These are phyloP conservation scores for Rachicladosporium sp. DNA, from an alignment of 2,329 filamentous ascomycete genomes.

Conservation along the genomic window DNA sequence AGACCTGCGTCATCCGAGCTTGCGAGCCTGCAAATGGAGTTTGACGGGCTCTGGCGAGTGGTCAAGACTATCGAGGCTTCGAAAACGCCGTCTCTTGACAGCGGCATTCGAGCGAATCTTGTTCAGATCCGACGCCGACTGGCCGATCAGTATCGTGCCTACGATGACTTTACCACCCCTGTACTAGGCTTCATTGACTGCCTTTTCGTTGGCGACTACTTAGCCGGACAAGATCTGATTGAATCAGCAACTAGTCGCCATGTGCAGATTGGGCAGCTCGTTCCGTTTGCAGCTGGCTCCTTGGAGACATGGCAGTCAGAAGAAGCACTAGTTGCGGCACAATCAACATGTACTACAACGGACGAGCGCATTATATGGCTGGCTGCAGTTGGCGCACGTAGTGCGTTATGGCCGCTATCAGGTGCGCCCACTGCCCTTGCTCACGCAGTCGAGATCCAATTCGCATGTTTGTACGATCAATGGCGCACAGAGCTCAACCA, in stretches of 20 bases:
- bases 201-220: slow-evolving; percentile 33
- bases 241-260: no score
- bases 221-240: slow-evolving; percentile 5
- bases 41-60: slow-evolving; percentile 29
- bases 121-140: slow-evolving; percentile 59
- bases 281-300: slow-evolving; percentile 14
- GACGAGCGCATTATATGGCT: slow-evolving; percentile 16
- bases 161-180: slow-evolving; percentile 73
- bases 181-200: slow-evolving; percentile 69
- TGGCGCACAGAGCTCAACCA: slow-evolving; percentile 68
- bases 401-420: slow-evolving; percentile 4
- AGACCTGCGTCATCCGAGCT: slow-evolving; percentile 59
- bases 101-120: slow-evolving; percentile 16
- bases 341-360: neutral
- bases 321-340: slow-evolving; percentile 9
- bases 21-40: slow-evolving; percentile 65
- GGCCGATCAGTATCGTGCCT: slow-evolving; percentile 57
- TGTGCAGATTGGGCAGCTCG: slow-evolving; percentile 3
- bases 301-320: slow-evolving; percentile 13
- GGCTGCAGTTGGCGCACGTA: slow-evolving; percentile 11
- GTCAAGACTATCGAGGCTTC: slow-evolving; percentile 6
- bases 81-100: slow-evolving; percentile 1
- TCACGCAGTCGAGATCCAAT: slow-evolving; percentile 50
- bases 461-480: slow-evolving; percentile 62
- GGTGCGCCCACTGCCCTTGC: slow-evolving; percentile 9